Conservation (phyloP, 2,329 filamentous ascomycete genomes). For the Oidium heveae region DNA sequence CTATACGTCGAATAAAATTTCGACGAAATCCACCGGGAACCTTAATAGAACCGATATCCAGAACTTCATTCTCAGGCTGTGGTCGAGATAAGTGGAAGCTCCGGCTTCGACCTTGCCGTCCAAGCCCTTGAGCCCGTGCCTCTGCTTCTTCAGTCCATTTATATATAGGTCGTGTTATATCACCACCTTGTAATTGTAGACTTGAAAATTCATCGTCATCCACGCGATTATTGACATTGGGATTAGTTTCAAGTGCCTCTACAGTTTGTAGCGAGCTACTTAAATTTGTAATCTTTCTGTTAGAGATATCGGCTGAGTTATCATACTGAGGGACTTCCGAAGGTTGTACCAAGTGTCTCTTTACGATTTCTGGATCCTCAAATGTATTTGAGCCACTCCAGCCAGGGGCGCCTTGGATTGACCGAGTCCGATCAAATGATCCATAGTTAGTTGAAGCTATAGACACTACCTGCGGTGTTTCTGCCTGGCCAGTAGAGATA, state of each 20-base stretch:
- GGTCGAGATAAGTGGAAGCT: constrained; percentile 63
- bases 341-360: constrained; percentile 65
- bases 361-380: constrained; percentile 81
- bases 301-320: constrained; percentile 7
- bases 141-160: constrained; percentile 85
- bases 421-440: constrained; percentile 48
- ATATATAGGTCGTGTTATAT: constrained; percentile 87
- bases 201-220: constrained; percentile 78
- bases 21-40: constrained; percentile 82
- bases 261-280: constrained; percentile 14
- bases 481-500: constrained; percentile 28
- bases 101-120: constrained; percentile 51
- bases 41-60: constrained; percentile 77
- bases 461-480: constrained; percentile 15
- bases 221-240: constrained; percentile 14
- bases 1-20: constrained; percentile 61
- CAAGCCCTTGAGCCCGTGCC: constrained; percentile 27
- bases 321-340: constrained; percentile 18
- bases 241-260: constrained; percentile 7
- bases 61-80: constrained; percentile 51
- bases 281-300: constrained; percentile 15
- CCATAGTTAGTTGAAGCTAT: constrained; percentile 52
- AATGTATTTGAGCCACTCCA: constrained; percentile 31
- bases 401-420: constrained; percentile 16
- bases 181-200: constrained; percentile 73